Evolutionary conservation across 305 asterid genomes (phyloP), one percentile per base, ranked within the genome.

Genomic region (Vinca major): DNA sequence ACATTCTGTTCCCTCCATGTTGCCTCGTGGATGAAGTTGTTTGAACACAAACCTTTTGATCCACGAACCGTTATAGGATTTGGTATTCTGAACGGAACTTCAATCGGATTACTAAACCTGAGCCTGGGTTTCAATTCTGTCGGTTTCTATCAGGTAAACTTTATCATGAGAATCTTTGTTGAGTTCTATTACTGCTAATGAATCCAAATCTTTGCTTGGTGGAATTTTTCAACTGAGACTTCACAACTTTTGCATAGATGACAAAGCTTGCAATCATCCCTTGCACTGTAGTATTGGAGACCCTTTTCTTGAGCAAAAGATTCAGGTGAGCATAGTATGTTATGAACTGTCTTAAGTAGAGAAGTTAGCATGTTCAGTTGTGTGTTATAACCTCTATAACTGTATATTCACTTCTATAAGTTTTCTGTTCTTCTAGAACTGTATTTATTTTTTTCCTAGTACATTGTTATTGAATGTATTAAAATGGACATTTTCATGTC

Each of bases 121-220:
- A 86, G 97, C 83, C 79, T 90, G 69, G 97, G 98, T 72, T 92
- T 92, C 81, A 90, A 92, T 82, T 92, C 97, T 61, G 97, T 92
- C 79, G 97, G 98, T 70, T 92, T 89, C 80, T 92, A 92, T 80
- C 98, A 89, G 96, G 98, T 89, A 74, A 51, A 45, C 12, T 54
- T 10, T 70, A 66, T 39, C 52, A 50, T 64, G 61, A 55, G 66
- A 39, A 21, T 73, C 68, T 66, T 68, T 40, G 40, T 73, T 58
- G 71, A 56, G 67, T 51, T 44, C 54, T 26, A n/a, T 68, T 53
- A 26, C 11, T 33, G 43, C 50, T 65, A 73, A 52, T 49, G 55
- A 67, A 21, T 63, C 53, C 41, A n/a, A 51, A 14, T 37, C 5
- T 57, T 50, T 63, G 16, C 52, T 47, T 40, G 26, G 50, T 58